phyloP scores from a whole-genome alignment of 1,139 yeast genomes.

The Sugiyamaella castrensis region DNA sequence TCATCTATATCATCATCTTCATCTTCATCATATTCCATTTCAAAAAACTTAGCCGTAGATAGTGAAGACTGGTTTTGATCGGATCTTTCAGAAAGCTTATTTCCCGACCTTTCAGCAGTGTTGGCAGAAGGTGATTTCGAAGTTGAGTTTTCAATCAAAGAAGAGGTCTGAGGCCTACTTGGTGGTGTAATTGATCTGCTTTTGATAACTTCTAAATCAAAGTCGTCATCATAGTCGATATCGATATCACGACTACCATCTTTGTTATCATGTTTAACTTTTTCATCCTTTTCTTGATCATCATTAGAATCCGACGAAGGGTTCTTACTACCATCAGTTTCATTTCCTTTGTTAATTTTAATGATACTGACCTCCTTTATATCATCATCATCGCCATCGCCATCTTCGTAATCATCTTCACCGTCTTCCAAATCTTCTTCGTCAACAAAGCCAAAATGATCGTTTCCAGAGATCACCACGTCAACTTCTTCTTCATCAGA shows the following conservation, averaged over 20 bases:
- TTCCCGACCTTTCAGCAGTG: not conserved
- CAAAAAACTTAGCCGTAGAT: not conserved
- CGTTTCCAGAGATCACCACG: too few relatives aligned
- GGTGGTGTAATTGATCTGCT: too few relatives aligned
- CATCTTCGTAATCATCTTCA: not conserved
- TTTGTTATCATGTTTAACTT: slow-evolving; percentile 11
- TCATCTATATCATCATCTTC: not conserved
- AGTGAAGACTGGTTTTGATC: too few relatives aligned
- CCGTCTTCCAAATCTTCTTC: slow-evolving; percentile 2
- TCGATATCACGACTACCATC: too few relatives aligned
- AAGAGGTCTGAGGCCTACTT: too few relatives aligned
- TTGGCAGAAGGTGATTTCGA: not conserved
- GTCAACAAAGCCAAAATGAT: not conserved
- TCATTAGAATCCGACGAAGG: slow-evolving; percentile 24
- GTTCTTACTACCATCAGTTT: slow-evolving; percentile 23
- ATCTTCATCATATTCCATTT: slow-evolving; percentile 1
- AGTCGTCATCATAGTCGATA: too few relatives aligned
- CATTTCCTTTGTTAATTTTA: slow-evolving; percentile 15
- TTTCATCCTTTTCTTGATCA: slow-evolving; percentile 19
- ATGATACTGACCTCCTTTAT: slow-evolving; percentile 8
- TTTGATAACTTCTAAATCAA: too few relatives aligned
- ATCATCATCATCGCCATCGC: slow-evolving; percentile 14
- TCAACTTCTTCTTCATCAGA: too few relatives aligned
- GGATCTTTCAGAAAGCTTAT: not conserved
- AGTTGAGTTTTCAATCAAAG: too few relatives aligned